Evolutionary conservation across 2,329 filamentous ascomycete species (phyloP).

Genomic region (Setomelanomma holmii): DNA sequence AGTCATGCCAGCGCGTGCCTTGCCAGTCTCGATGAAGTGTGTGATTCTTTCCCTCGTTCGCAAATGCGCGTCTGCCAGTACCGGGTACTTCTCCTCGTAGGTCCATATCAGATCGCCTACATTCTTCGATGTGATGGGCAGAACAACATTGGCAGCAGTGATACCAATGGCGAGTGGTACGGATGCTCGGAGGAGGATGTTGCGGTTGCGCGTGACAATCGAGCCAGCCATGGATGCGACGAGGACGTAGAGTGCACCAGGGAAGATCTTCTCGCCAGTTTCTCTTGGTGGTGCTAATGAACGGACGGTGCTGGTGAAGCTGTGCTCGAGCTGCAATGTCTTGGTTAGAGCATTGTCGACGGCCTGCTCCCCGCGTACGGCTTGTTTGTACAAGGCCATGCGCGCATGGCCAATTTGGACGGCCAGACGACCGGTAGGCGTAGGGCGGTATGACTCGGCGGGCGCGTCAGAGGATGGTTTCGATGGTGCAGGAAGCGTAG

Average conservation of each 20-base stretch:
- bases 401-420: conserved; percentile 80
- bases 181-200: conserved; percentile 78
- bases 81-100: conserved; percentile 90
- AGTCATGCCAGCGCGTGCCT: conserved; percentile 74
- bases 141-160: conserved; percentile 80
- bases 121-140: conserved; percentile 91
- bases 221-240: conserved; percentile 94
- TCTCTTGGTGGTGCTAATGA: conserved; percentile 85
- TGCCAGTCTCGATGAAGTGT: conserved; percentile 75
- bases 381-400: conserved; percentile 79
- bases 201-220: conserved; percentile 88
- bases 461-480: conserved; percentile 34
- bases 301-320: conserved; percentile 87
- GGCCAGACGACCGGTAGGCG: conserved; percentile 89
- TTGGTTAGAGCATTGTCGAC: conserved; percentile 83
- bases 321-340: conserved; percentile 84
- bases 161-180: conserved; percentile 82
- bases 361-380: conserved; percentile 76
- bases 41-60: conserved; percentile 72
- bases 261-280: conserved; percentile 85
- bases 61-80: conserved; percentile 81
- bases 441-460: conserved; percentile 59
- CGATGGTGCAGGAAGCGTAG: conserved; percentile 39
- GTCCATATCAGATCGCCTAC: conserved; percentile 85
- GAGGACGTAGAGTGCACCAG: conserved; percentile 88